phyloP scores from a whole-genome alignment of 768 basidiomycete species.

The Phylloporus rhodoxanthus region DNA sequence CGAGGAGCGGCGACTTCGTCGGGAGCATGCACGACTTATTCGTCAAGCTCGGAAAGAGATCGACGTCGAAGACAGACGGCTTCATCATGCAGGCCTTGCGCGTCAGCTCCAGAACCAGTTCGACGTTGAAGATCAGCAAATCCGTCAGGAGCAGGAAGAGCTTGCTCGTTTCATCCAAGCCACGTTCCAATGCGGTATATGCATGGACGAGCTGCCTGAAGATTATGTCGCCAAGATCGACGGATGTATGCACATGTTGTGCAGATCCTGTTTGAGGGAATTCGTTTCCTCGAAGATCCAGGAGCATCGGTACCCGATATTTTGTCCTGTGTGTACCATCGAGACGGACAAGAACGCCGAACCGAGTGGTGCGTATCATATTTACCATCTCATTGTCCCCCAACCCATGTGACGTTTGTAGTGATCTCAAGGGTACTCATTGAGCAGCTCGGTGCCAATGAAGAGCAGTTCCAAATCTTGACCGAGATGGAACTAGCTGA shows the following conservation, averaged over 20 bases:
- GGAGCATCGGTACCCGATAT: constrained; percentile 52
- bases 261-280: constrained; percentile 44
- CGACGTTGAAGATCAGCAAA: constrained; percentile 36
- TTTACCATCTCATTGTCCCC: background rate
- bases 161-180: constrained; percentile 27
- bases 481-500: constrained; percentile 43
- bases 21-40: constrained; percentile 27
- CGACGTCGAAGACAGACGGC: constrained; percentile 35
- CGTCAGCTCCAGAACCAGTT: constrained; percentile 33
- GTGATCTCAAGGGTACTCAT: constrained; percentile 38
- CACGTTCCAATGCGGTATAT: constrained; percentile 50
- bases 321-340: constrained; percentile 51
- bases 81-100: constrained; percentile 14
- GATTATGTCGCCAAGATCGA: constrained; percentile 39
- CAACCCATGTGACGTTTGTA: constrained; percentile 10
- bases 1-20: constrained; percentile 33
- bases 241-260: constrained; percentile 47
- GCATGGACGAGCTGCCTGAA: constrained; percentile 30
- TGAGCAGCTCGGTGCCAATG: constrained; percentile 40
- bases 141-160: constrained; percentile 30
- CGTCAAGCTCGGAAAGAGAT: constrained; percentile 31
- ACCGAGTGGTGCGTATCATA: constrained; percentile 17
- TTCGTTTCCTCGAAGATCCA: constrained; percentile 43
- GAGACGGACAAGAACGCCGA: constrained; percentile 19
- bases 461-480: constrained; percentile 37